Base-by-base conservation (phyloP, 306 rosid genomes). In the Trifolium repens region DNA sequence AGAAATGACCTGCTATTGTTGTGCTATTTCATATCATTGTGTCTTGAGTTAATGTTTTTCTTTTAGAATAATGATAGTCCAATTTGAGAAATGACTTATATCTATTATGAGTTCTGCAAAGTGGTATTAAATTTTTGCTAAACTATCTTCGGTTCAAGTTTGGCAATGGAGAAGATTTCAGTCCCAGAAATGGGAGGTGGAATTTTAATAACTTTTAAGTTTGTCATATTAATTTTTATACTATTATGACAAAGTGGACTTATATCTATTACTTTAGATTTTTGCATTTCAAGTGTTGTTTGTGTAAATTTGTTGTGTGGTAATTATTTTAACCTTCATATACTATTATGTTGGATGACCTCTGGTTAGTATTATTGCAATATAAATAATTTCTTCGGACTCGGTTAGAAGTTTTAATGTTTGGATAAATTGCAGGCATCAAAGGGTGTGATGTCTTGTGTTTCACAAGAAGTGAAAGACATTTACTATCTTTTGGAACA, bases 401-500 rank as follows among this genome's bases (percentile, higher is more conserved):
- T 32, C 11, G 1, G 37, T 54, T 59, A 46, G 2, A 76, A 26
- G n/a, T 58, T 17, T 16, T 16, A 49, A 2, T 30, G 10, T 74
- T 39, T 24, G 67, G 44, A 39, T 46, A 55, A 14, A 65, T 67
- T 80, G 54, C 76, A 91, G 97, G 90, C 85, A 37, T 77, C 93
- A 16, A 96, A 96, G 87, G 98, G 99, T 60, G 99, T 96, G 42
- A 71, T 96, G 87, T 87, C 96, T 78, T 92, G 98, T 82, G 93
- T 92, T 64, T 87, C 88, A 69, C 99, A 90, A 88, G 99, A 96
- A 87, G 96, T 96, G 57, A 96, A 96, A 77, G 99, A 92, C 83
- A 87, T 96, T 54, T 90, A 85, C 86, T 82, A 90, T 86, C 93
- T 90, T 54, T 43, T 96, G 80, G 99, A 96, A 77, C 93, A 92